A percentile compares a stretch with the other conserved stretches of the same genome.
These are phyloP conservation scores for Lactarius vividus DNA, from an alignment of 768 basidiomycete genomes.

Conservation along the genomic window DNA sequence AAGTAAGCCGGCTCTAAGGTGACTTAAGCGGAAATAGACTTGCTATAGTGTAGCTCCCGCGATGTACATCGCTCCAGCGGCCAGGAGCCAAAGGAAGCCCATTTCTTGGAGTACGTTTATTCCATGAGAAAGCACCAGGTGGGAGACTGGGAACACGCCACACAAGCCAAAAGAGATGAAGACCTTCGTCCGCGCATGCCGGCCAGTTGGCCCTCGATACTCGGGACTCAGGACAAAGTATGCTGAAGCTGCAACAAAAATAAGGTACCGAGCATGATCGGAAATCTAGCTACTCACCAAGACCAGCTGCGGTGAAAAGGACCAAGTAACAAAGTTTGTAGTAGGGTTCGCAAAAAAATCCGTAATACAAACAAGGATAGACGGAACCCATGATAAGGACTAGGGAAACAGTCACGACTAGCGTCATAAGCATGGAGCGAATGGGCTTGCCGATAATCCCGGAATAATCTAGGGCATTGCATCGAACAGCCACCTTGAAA, in stretches of 20 bases:
- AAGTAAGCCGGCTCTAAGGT: conserved; percentile 27
- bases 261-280: neutral
- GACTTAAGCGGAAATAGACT: conserved; percentile 38
- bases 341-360: conserved; percentile 63
- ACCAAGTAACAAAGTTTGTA: conserved; percentile 55
- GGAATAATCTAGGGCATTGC: conserved; percentile 70
- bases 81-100: conserved; percentile 68
- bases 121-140: conserved; percentile 61
- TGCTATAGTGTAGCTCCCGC: conserved; percentile 79
- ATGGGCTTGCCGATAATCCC: conserved; percentile 63
- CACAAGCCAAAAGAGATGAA: conserved; percentile 78
- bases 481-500: conserved; percentile 53
- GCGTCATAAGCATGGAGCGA: conserved; percentile 16
- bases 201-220: conserved; percentile 71
- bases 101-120: conserved; percentile 51
- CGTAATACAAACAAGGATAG: conserved; percentile 74
- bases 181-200: conserved; percentile 70
- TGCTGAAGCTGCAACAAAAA: conserved; percentile 48
- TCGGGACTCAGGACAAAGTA: conserved; percentile 76
- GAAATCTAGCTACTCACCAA: conserved; percentile 45
- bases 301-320: conserved; percentile 50
- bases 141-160: conserved; percentile 65
- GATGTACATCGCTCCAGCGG: conserved; percentile 75
- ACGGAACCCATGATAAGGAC: conserved; percentile 77
- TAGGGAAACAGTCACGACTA: conserved; percentile 27